Percentiles rank a stretch among this genome's conserved stretches.
phyloP scores from a whole-genome alignment of 139 green algal genomes.

The Chlorella sp. region DNA sequence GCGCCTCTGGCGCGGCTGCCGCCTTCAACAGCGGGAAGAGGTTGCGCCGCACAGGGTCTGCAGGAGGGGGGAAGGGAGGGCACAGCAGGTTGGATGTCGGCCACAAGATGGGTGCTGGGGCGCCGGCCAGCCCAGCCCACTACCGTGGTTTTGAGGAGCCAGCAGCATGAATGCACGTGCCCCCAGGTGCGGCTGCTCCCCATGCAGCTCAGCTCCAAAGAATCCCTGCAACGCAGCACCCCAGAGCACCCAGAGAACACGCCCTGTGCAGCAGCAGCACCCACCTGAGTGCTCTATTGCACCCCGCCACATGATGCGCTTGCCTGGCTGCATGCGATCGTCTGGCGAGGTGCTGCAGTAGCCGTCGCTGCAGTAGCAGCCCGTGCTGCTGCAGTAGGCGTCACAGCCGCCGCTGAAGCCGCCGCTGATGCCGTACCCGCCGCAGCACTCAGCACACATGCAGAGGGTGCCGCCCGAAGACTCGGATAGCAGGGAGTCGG shows the following conservation, averaged over 20 bases:
- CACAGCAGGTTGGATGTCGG: background rate
- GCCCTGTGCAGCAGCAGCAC: no score
- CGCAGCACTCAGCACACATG: no score
- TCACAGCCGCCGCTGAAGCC: background rate
- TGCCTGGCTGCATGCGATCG: slow-evolving; percentile 15
- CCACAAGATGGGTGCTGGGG: no score
- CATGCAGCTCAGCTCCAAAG: no score
- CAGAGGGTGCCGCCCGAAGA: no score
- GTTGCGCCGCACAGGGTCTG: slow-evolving; percentile 14
- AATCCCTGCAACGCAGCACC: background rate
- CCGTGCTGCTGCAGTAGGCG: background rate
- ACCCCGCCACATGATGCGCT: slow-evolving; percentile 30
- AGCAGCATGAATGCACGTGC: background rate
- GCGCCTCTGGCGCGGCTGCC: background rate
- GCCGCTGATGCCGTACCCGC: no score
- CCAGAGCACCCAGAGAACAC: no score
- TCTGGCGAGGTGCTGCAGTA: slow-evolving; percentile 3
- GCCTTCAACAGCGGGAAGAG: background rate
- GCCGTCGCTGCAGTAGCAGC: background rate
- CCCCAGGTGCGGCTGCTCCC: no score
- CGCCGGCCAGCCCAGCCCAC: background rate
- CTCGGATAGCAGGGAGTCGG: no score
- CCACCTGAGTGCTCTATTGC: background rate
- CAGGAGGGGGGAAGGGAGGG: background rate
- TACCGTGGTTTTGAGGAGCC: no score